Percentiles rank a stretch among this genome's conserved stretches.
Evolutionary conservation across 306 rosid species (phyloP).

Genomic region (Vigna reflexopilosa): DNA sequence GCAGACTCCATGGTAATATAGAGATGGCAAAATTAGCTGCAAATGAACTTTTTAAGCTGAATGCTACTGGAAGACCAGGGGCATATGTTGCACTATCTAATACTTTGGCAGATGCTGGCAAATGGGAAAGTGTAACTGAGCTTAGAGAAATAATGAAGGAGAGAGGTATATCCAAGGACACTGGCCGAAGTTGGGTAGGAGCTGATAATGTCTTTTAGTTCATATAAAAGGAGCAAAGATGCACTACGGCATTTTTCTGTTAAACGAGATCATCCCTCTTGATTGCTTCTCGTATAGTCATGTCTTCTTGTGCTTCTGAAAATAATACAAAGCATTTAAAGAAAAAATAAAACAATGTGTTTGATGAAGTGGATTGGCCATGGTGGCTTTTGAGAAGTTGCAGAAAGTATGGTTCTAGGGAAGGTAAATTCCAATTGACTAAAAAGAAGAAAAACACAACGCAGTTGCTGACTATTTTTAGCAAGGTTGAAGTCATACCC

Average conservation of each 20-base stretch:
- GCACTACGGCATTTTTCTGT: neutral
- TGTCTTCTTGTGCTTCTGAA: constrained; percentile 21
- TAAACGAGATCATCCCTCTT: constrained; percentile 28
- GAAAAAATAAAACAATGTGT: constrained; percentile 11
- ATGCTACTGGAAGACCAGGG: constrained; percentile 69
- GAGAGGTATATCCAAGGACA: constrained; percentile 71
- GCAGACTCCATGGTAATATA: constrained; percentile 71
- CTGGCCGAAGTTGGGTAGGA: constrained; percentile 78
- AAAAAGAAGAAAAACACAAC: neutral
- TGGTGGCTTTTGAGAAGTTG: constrained; percentile 8
- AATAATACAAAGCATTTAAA: constrained; percentile 8
- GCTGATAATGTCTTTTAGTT: constrained; percentile 54
- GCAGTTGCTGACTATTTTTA: neutral
- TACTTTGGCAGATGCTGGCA: constrained; percentile 85
- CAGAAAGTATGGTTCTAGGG: neutral
- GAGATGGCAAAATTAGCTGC: constrained; percentile 83
- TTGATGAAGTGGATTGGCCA: constrained; percentile 28
- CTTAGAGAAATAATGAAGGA: constrained; percentile 83
- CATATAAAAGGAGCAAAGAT: constrained; percentile 10
- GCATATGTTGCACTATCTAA: constrained; percentile 87
- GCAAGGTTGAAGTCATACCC: constrained; percentile 30
- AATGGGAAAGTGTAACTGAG: constrained; percentile 89
- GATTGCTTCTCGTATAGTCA: constrained; percentile 1
- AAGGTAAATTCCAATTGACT: neutral
- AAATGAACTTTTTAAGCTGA: constrained; percentile 76